A percentile compares a stretch with the other conserved stretches of the same genome.
These are phyloP conservation scores for Cyclostephanos tholiformis DNA, from an alignment of 108 stramenopile genomes.

Conservation along the genomic window DNA sequence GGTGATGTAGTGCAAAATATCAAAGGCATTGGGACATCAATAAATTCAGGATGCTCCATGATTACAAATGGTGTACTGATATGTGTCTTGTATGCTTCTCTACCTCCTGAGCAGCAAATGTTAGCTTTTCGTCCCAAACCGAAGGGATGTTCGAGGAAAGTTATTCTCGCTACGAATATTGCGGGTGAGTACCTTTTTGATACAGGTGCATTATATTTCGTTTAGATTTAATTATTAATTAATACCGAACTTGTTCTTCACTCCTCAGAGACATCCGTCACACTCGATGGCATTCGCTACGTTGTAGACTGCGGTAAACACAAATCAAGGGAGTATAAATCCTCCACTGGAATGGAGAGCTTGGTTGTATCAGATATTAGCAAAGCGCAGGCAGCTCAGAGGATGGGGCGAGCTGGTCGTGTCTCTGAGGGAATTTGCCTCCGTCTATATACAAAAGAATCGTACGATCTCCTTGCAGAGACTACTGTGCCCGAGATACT, in stretches of 20 bases:
- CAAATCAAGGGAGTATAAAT: slow-evolving; percentile 71
- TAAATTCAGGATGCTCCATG: slow-evolving; percentile 55
- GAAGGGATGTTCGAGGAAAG: slow-evolving; percentile 72
- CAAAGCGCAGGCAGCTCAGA: slow-evolving; percentile 76
- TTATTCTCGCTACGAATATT: slow-evolving; percentile 96
- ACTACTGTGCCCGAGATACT: slow-evolving; percentile 88
- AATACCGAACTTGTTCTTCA: background rate
- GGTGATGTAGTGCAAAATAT: slow-evolving; percentile 64
- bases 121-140: slow-evolving; percentile 79
- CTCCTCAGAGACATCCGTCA: slow-evolving; percentile 92
- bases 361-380: slow-evolving; percentile 69
- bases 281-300: slow-evolving; percentile 94
- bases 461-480: slow-evolving; percentile 61
- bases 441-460: slow-evolving; percentile 78
- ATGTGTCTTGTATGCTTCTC: slow-evolving; percentile 77
- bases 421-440: slow-evolving; percentile 74
- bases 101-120: slow-evolving; percentile 79
- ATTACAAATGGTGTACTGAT: slow-evolving; percentile 78
- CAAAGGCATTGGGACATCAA: slow-evolving; percentile 62
- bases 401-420: slow-evolving; percentile 84
- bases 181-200: slow-evolving; percentile 25
- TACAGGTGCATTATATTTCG: background rate
- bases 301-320: slow-evolving; percentile 95
- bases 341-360: slow-evolving; percentile 87
- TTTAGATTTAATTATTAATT: background rate